Conservation (phyloP, 257 asterid genomes). For the Solanum virginianum region DNA sequence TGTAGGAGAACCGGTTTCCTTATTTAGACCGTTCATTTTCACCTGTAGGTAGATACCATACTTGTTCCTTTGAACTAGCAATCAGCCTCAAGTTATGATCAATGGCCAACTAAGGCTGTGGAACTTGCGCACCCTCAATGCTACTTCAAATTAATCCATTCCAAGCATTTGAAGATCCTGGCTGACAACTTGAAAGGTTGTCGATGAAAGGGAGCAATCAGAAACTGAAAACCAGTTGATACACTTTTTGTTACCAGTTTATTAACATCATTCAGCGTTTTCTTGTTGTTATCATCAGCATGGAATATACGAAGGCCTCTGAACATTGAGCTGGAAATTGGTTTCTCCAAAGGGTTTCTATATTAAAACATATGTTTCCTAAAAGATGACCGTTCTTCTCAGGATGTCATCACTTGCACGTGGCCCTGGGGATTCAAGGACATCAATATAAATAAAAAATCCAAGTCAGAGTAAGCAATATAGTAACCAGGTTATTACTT, state of each 20-base stretch:
- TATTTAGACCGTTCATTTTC: conserved; percentile 26
- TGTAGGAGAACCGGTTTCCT: conserved; percentile 23
- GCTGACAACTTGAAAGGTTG: conserved; percentile 12
- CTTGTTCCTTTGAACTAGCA: conserved; percentile 23
- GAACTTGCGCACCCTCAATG: conserved; percentile 19
- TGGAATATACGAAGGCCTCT: conserved; percentile 15
- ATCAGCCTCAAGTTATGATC: conserved; percentile 16
- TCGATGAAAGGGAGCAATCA: conserved; percentile 12
- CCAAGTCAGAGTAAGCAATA: neutral
- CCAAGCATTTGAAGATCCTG: conserved; percentile 39
- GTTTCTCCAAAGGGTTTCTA: conserved; percentile 1
- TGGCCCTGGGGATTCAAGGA: conserved; percentile 15
- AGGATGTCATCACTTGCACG: conserved; percentile 19
- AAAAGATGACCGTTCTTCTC: conserved; percentile 16
- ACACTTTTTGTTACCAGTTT: conserved; percentile 21
- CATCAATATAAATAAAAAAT: conserved; percentile 10
- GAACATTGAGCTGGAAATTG: conserved; percentile 7
- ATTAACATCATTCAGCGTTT: conserved; percentile 5
- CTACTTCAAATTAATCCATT: conserved; percentile 30
- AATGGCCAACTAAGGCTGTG: conserved; percentile 24
- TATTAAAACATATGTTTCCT: conserved; percentile 16
- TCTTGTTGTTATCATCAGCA: conserved; percentile 3
- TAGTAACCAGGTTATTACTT: neutral
- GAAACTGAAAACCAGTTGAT: conserved; percentile 22
- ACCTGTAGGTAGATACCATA: conserved; percentile 19